Base-by-base conservation (phyloP, 495 filamentous ascomycete species). In the Evansstolkia leycettana region DNA sequence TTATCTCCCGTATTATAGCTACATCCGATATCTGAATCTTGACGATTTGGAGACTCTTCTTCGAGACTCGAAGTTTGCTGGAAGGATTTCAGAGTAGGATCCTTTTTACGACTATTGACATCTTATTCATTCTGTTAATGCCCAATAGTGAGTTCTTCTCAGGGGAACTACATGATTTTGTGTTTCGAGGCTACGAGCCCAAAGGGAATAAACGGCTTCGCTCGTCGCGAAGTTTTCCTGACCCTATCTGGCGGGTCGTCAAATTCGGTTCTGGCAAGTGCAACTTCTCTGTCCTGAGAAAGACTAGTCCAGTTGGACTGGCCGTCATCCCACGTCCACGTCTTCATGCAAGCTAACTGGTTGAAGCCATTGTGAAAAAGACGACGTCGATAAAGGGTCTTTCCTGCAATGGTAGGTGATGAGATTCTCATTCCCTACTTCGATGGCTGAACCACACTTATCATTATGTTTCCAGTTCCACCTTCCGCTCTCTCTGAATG, bases 1-100 rank as follows among this genome's bases (percentile, higher is more conserved):
- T 0, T 55, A 69, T 18, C 80, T 73, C 40, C 79, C 79, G 0
- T 87, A 89, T 43, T 79, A 72, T 45, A 62, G 66, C 20, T 84
- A 80, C 52, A 69, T 85, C 29, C 72, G 72, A 18, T 49, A 61
- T 15, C 55, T 89, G 17, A 69, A 78, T 43, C 60, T 84, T 1
- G 54, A 70, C 38, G 75, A 77, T 41, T 60, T 87, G 3, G 42
- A 57, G 24, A 47, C 71, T 14, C 62, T 82, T 12, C 60, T 86
- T 7, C 60, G 69, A 2, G 69, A 80, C 39, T 40, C 67, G 3
- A 52, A 40, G 15, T 67, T 67, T 32, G 52, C 54, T 17, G 44
- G 51, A 12, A 39, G 47, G 17, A 49, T 67, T 13, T 43, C 50
- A 15, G 50, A 67, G 63, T 62, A 59, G 30, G 43, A 38, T 17